These are phyloP conservation scores for Vachellia pachyceras DNA, from an alignment of 306 rosid species.

Conservation along the genomic window DNA sequence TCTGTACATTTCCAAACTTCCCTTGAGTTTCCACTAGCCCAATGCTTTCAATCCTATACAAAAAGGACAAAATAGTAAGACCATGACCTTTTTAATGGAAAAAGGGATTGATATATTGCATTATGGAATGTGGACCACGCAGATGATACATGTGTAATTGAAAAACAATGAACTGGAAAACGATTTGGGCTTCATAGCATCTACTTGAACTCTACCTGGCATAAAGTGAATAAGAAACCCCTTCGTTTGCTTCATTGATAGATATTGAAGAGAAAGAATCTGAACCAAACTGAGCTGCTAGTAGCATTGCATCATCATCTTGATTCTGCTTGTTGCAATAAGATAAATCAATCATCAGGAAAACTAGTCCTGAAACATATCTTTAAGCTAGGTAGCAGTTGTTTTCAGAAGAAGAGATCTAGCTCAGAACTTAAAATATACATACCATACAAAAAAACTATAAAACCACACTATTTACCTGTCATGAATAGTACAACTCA, in stretches of 20 bases:
- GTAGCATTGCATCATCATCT: conserved; percentile 89
- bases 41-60: conserved; percentile 74
- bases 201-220: conserved; percentile 59
- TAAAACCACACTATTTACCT: neutral
- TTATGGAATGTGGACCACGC: conserved; percentile 16
- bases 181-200: conserved; percentile 19
- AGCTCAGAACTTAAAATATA: conserved; percentile 16
- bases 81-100: conserved; percentile 1
- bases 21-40: conserved; percentile 67
- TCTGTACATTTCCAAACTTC: conserved; percentile 50
- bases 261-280: conserved; percentile 85
- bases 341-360: conserved; percentile 25
- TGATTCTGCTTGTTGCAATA: conserved; percentile 57
- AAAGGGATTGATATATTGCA: conserved; percentile 6
- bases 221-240: conserved; percentile 70
- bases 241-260: conserved; percentile 58
- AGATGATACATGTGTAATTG: conserved; percentile 11
- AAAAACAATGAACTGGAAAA: conserved; percentile 13
- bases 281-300: conserved; percentile 86
- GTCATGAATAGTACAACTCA: neutral
- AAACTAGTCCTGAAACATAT: conserved; percentile 18
- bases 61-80: conserved; percentile 22
- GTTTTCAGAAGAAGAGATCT: conserved; percentile 22
- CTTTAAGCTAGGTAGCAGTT: conserved; percentile 23
- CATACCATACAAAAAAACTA: neutral